These are phyloP conservation scores for Pythium brachiatum DNA, from an alignment of 352 stramenopile genomes.

Conservation along the genomic window DNA sequence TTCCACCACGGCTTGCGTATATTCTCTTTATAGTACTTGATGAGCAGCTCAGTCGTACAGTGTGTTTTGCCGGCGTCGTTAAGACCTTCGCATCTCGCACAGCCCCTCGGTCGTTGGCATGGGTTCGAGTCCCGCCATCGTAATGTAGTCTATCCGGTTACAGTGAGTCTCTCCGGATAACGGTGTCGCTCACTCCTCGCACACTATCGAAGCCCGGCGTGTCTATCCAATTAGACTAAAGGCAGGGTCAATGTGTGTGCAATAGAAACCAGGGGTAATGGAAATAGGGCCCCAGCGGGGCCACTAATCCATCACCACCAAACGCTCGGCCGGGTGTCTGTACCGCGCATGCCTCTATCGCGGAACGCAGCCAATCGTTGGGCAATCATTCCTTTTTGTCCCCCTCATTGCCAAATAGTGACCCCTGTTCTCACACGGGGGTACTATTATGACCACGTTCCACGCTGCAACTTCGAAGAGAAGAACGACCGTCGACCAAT, in stretches of 20 bases:
- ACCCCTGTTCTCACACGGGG: background rate
- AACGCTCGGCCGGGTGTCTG: conserved; percentile 81
- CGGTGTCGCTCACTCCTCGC: conserved; percentile 24
- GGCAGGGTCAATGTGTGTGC: conserved; percentile 87
- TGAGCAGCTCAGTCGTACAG: background rate
- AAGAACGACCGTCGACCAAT: conserved; percentile 14
- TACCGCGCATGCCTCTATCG: conserved; percentile 62
- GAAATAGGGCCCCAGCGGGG: conserved; percentile 28
- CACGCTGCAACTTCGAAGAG: conserved; percentile 17
- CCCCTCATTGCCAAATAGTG: background rate
- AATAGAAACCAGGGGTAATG: conserved; percentile 41
- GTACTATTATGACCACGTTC: background rate
- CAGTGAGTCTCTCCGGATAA: background rate
- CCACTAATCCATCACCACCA: conserved; percentile 15
- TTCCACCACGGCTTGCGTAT: conserved; percentile 18
- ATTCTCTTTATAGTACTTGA: conserved; percentile 23
- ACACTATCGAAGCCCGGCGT: conserved; percentile 88
- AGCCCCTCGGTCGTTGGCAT: conserved; percentile 21
- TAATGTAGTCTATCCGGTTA: conserved; percentile 15
- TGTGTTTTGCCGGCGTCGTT: conserved; percentile 30
- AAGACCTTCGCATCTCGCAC: conserved; percentile 11
- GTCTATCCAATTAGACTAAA: conserved; percentile 90
- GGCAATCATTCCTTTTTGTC: conserved; percentile 40
- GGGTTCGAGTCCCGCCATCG: conserved; percentile 60
- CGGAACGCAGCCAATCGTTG: conserved; percentile 87